phyloP scores from a whole-genome alignment of 352 stramenopile species.

The Pythium periplocum region DNA sequence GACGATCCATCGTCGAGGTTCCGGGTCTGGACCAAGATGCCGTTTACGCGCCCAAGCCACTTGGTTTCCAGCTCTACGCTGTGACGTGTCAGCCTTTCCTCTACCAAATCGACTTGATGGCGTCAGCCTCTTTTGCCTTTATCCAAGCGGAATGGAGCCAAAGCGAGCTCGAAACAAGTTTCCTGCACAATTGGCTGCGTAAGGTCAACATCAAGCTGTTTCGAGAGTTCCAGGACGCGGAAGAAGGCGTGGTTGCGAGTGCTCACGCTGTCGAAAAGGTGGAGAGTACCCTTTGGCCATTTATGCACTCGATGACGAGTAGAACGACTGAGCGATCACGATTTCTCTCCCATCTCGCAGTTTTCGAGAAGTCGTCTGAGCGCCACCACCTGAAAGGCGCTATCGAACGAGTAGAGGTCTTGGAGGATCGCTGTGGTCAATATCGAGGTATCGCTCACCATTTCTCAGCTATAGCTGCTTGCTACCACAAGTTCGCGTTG shows the following conservation, averaged over 20 bases:
- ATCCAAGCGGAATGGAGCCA: neutral
- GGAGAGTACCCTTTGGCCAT: neutral
- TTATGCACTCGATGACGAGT: neutral
- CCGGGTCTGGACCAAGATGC: too few species aligned
- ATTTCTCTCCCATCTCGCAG: neutral
- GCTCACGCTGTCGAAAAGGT: neutral
- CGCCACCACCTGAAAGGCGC: too few species aligned
- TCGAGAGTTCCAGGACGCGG: neutral
- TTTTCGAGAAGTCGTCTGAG: neutral
- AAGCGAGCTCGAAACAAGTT: neutral
- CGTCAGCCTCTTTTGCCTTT: neutral
- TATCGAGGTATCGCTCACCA: too few species aligned
- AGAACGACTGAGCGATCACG: neutral
- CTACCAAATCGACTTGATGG: too few species aligned
- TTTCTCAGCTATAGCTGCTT: too few species aligned
- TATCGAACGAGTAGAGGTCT: too few species aligned
- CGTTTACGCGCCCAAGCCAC: neutral
- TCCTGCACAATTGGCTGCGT: neutral
- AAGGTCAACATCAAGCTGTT: neutral
- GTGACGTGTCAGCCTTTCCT: constrained; percentile 20
- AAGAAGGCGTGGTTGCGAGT: too few species aligned
- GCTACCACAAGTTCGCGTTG: too few species aligned
- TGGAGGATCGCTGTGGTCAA: too few species aligned
- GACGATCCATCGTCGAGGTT: too few species aligned
- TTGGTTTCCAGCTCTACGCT: constrained; percentile 45